These are phyloP conservation scores for Eucalyptus regnans DNA, from an alignment of 345 rosid species.

Conservation along the genomic window DNA sequence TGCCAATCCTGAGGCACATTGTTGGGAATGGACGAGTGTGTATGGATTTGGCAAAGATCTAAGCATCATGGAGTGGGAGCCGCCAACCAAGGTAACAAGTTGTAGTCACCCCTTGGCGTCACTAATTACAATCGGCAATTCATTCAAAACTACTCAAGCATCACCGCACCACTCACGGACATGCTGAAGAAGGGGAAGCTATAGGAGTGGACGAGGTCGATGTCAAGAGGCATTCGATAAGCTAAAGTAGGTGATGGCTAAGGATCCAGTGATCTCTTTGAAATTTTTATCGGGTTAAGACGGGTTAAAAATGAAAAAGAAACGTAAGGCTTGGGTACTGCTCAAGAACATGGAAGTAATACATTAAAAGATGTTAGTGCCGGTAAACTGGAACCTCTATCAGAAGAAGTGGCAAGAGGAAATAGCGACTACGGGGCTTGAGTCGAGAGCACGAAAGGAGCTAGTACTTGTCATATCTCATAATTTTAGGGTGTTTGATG, in stretches of 20 bases:
- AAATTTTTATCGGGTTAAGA: background rate
- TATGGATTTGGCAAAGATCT: background rate
- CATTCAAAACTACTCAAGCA: background rate
- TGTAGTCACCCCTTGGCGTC: fast-evolving
- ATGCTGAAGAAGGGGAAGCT: background rate
- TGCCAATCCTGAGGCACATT: background rate
- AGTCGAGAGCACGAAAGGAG: slow-evolving; percentile 49
- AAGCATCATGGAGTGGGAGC: background rate
- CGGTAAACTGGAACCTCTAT: background rate
- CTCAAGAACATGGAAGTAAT: background rate
- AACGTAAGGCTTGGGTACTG: slow-evolving; percentile 5
- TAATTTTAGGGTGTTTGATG: background rate
- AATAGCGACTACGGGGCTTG: slow-evolving; percentile 7
- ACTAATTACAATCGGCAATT: background rate
- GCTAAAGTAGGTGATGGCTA: background rate
- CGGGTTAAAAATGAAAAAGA: background rate
- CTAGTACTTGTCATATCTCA: slow-evolving; percentile 48
- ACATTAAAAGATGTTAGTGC: slow-evolving; percentile 7
- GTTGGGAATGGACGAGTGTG: background rate
- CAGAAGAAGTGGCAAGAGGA: background rate
- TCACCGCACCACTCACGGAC: background rate
- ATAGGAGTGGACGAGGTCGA: fast-evolving
- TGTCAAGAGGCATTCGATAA: background rate
- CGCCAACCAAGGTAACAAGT: background rate
- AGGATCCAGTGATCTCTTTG: background rate